These are phyloP conservation scores for Gonapodya prolifera DNA, from an alignment of 192 early-diverging fungal genomes.

Conservation along the genomic window DNA sequence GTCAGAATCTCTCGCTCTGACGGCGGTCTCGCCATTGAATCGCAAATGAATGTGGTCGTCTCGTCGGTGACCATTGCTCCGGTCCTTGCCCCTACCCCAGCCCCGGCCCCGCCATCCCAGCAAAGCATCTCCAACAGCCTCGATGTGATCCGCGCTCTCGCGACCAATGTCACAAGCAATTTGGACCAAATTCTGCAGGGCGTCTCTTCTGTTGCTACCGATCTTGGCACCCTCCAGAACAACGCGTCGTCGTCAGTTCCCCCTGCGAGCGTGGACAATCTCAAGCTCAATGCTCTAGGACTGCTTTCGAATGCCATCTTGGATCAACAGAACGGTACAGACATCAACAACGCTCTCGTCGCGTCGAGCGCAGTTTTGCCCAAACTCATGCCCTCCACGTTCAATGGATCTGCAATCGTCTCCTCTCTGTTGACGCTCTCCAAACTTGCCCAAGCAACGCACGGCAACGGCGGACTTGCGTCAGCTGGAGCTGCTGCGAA, in stretches of 20 bases:
- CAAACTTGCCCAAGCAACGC: neutral
- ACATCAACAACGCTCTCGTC: neutral
- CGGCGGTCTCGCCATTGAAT: neutral
- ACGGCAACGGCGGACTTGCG: neutral
- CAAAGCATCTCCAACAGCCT: neutral
- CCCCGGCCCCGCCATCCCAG: no score
- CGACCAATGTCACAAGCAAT: neutral
- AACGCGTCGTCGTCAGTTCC: neutral
- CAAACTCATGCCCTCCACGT: neutral
- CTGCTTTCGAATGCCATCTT: neutral
- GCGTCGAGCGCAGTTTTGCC: neutral
- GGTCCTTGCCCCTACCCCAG: no score
- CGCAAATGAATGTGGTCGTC: neutral
- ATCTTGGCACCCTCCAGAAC: neutral
- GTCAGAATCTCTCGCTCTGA: neutral
- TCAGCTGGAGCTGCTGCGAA: neutral
- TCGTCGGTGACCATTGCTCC: no score
- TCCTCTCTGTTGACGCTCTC: neutral
- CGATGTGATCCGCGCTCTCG: neutral
- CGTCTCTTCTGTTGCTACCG: neutral
- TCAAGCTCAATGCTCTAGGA: neutral
- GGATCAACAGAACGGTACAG: neutral
- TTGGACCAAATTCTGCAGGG: neutral
- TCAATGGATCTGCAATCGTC: neutral
- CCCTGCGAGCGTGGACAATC: neutral